Conservation (phyloP, 2,329 filamentous ascomycete genomes). For the Verticillium tricorpus region DNA sequence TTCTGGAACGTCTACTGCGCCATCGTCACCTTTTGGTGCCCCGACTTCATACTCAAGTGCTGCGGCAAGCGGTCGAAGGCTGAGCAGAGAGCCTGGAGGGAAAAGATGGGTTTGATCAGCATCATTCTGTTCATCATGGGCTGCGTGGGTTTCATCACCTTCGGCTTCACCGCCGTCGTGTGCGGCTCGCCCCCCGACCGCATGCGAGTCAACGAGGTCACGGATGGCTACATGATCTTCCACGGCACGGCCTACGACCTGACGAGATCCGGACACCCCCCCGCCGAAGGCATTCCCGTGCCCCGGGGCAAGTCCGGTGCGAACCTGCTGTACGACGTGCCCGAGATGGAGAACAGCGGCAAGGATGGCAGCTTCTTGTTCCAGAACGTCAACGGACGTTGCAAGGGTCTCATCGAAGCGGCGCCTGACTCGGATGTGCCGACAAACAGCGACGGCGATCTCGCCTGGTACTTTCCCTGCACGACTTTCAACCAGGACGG, state of each 20-base stretch:
- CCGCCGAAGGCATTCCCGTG: conserved; percentile 70
- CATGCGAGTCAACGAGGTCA: conserved; percentile 78
- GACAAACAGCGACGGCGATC: conserved; percentile 63
- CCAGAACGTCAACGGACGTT: conserved; percentile 96
- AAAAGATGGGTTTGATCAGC: conserved; percentile 96
- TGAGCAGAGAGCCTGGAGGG: conserved; percentile 89
- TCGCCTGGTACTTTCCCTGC: conserved; percentile 98
- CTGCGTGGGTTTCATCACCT: conserved; percentile 91
- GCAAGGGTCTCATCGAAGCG: conserved; percentile 81
- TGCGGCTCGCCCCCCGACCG: conserved; percentile 70
- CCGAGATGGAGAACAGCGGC: conserved; percentile 69
- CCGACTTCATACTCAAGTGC: conserved; percentile 76
- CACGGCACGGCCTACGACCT: conserved; percentile 90
- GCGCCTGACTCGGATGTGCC: conserved; percentile 72
- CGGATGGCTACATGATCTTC: conserved; percentile 86
- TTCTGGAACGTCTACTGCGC: conserved; percentile 96
- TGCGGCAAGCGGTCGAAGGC: conserved; percentile 82
- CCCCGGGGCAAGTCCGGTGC: conserved; percentile 44
- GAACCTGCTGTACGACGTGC: conserved; percentile 85
- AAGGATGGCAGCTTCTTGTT: conserved; percentile 95
- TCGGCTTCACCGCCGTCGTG: conserved; percentile 88
- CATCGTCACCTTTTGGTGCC: conserved; percentile 90
- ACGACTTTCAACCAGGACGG: conserved; percentile 90
- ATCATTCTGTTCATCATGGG: conserved; percentile 85
- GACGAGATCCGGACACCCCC: conserved; percentile 69